Percentiles rank a stretch among this genome's conserved stretches.
Evolutionary conservation across 2,329 filamentous ascomycete species (phyloP).

Genomic region (Colletotrichum spaethianum): DNA sequence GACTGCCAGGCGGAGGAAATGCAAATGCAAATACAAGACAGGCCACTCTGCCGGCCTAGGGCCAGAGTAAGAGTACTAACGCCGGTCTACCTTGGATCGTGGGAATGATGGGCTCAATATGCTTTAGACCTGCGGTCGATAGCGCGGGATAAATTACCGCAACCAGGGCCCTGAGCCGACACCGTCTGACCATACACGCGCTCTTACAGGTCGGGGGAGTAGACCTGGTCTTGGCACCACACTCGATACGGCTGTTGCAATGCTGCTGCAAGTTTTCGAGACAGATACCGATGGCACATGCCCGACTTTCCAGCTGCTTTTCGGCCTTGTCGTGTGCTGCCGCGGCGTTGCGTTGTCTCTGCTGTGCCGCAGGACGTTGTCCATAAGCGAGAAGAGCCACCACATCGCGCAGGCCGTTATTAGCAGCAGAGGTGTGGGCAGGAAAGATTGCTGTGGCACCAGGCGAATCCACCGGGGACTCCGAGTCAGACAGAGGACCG

Average conservation of each 20-base stretch:
- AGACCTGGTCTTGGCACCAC: conserved; percentile 32
- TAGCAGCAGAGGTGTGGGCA: conserved; percentile 24
- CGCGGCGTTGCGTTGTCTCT: conserved; percentile 6
- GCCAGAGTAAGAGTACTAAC: conserved; percentile 8
- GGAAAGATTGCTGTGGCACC: conserved; percentile 40
- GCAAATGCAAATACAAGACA: conserved; percentile 12
- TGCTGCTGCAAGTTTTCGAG: conserved; percentile 21
- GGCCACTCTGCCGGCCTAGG: conserved; percentile 9
- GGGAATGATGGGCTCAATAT: conserved; percentile 18
- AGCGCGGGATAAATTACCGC: conserved; percentile 41
- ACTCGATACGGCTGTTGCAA: conserved; percentile 31
- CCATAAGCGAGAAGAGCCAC: conserved; percentile 14
- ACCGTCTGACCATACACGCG: conserved; percentile 28
- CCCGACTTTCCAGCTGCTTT: conserved; percentile 21
- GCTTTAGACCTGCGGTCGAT: conserved; percentile 36
- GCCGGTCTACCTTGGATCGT: conserved; percentile 19
- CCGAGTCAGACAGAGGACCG: conserved; percentile 37
- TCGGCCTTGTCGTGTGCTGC: conserved; percentile 6
- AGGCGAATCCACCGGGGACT: conserved; percentile 34
- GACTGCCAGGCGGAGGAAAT: conserved; percentile 3
- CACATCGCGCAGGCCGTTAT: conserved; percentile 7
- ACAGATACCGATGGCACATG: conserved; percentile 22
- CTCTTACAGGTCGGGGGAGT: conserved; percentile 22
- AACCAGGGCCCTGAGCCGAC: conserved; percentile 38
- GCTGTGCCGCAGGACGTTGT: conserved; percentile 23